A percentile compares a stretch with the other conserved stretches of the same genome.
These are phyloP conservation scores for Phytophthora lateralis DNA, from an alignment of 352 stramenopile species.

Conservation along the genomic window DNA sequence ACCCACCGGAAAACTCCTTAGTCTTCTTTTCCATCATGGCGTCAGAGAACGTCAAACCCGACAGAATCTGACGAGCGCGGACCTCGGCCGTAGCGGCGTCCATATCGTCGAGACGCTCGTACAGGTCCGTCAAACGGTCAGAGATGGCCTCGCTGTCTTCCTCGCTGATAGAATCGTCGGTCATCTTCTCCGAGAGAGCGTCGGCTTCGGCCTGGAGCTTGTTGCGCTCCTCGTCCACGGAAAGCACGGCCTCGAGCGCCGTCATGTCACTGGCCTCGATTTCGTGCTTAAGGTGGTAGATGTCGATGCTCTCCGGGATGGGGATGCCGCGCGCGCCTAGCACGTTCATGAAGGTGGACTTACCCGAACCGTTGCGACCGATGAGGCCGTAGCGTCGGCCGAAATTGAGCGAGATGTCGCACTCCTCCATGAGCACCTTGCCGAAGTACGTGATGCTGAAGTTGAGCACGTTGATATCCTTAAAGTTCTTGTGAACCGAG, in stretches of 20 bases:
- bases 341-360: constrained; percentile 97
- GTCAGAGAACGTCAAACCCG: constrained; percentile 95
- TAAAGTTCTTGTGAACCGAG: constrained; percentile 94
- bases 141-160: constrained; percentile 84
- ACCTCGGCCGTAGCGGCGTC: constrained; percentile 94
- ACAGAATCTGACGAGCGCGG: constrained; percentile 93
- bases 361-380: constrained; percentile 95
- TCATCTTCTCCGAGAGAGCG: constrained; percentile 91
- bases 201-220: constrained; percentile 94
- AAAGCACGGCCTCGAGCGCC: constrained; percentile 95
- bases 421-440: constrained; percentile 96
- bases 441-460: constrained; percentile 97
- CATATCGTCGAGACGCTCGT: constrained; percentile 96
- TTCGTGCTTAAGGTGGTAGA: constrained; percentile 97
- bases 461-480: constrained; percentile 98
- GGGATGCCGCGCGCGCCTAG: constrained; percentile 94
- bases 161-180: constrained; percentile 88
- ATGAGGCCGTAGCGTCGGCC: constrained; percentile 97
- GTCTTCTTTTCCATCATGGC: constrained; percentile 95
- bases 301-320: constrained; percentile 96
- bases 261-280: constrained; percentile 95
- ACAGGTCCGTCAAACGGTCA: constrained; percentile 93
- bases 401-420: constrained; percentile 97
- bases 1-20: constrained; percentile 94
- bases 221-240: constrained; percentile 93